Evolutionary conservation across 306 rosid genomes (phyloP), one percentile per base, ranked within the genome.

Genomic region (Alnus glutinosa): DNA sequence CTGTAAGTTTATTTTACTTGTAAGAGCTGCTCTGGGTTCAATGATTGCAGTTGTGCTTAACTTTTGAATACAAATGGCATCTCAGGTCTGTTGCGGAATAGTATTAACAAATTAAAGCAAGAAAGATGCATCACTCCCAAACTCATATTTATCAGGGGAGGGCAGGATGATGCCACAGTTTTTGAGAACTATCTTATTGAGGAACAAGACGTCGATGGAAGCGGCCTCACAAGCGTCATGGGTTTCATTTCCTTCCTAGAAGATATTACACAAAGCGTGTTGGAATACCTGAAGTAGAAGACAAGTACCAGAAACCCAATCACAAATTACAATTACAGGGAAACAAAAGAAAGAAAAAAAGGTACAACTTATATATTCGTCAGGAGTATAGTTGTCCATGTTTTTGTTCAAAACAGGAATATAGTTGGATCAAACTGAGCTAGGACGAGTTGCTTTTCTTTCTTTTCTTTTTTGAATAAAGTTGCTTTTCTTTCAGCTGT

Each of bases 111-210:
- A 74, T 58, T 91, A 83, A 94, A 92, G 91, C 87, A 89, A 88
- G 97, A 92, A 79, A 91, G 98, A 82, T 92, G 95, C 81, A 90
- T 94, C 80, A 91, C 98, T 72, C 98, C 98, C 2, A 95, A 93
- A 75, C 97, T 95, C 80, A 62, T 90, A 66, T 91, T 95, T 83
- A 90, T 95, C 76, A 86, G 81, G 66, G 98, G 97, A 75, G 97
- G 98, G 74, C 95, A 85, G 61, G 98, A 92, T 8, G 97, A 95
- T 81, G 97, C 97, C 54, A 86, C 98, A 6, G 50, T 86, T 79
- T 95, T 95, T 23, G 97, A 95, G 80, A 92, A 87, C 89, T 92
- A 86, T 84, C 94, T 95, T 78, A 95, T 95, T 6, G 98, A 95
- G 88, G 98, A 95, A 83, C 98, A 92, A 77, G 95, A 92, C 23